Evolutionary conservation across 176 grass and related monocot species (phyloP).

Genomic region (Triticum urartu): DNA sequence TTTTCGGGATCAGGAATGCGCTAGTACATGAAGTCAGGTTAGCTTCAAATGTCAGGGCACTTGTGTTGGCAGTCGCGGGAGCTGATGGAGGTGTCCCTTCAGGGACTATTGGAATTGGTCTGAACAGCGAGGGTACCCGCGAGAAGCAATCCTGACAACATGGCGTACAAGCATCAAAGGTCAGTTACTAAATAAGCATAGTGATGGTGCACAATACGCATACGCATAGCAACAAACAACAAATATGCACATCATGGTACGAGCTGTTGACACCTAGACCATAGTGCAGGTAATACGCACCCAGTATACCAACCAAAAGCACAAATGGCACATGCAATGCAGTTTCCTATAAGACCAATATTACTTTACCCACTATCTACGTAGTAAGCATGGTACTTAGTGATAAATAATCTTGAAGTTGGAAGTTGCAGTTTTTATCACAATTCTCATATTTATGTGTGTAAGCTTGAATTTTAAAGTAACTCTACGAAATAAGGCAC

Average conservation of each 20-base stretch:
- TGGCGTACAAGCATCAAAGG: neutral
- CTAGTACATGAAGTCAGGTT: constrained; percentile 38
- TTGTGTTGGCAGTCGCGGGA: constrained; percentile 11
- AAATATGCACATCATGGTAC: neutral
- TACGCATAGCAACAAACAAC: neutral
- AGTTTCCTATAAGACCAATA: neutral
- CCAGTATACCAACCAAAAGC: neutral
- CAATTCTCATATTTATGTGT: constrained; percentile 4
- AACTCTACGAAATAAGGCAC: constrained; percentile 11
- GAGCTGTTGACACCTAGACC: neutral
- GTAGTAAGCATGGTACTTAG: neutral
- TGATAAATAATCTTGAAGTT: constrained; percentile 11
- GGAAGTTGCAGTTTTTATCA: constrained; percentile 10
- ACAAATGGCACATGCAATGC: neutral
- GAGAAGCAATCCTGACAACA: constrained; percentile 34
- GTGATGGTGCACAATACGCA: neutral
- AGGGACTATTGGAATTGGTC: constrained; percentile 19
- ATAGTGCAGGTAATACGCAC: neutral
- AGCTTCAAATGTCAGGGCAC: constrained; percentile 30
- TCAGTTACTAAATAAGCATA: neutral
- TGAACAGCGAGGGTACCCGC: constrained; percentile 28
- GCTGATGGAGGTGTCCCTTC: constrained; percentile 20
- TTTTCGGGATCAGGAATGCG: constrained; percentile 16
- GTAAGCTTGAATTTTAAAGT: constrained; percentile 1
- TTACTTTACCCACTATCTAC: neutral